These are phyloP conservation scores for Coniella vitis DNA, from an alignment of 2,329 filamentous ascomycete genomes.

Conservation along the genomic window DNA sequence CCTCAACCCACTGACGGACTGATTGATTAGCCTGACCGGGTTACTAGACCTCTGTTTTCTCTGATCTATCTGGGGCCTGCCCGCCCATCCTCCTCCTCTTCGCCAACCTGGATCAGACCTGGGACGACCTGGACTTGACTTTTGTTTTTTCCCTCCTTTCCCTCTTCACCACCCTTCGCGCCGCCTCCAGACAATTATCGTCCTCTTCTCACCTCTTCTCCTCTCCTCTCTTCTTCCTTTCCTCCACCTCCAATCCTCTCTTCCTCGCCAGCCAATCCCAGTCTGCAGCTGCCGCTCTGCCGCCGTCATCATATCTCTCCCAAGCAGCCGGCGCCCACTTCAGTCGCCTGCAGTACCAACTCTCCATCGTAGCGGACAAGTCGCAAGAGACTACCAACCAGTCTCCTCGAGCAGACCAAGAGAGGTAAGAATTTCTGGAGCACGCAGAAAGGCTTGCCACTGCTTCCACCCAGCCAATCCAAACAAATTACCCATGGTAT, in stretches of 20 bases:
- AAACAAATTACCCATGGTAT: too few relatives aligned
- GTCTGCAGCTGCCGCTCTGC: not conserved
- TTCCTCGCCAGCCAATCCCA: not conserved
- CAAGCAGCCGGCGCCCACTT: not conserved
- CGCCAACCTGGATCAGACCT: slow-evolving; percentile 1
- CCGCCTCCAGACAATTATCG: slow-evolving; percentile 1
- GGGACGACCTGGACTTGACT: not conserved
- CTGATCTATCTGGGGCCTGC: slow-evolving; percentile 15
- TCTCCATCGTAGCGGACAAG: not conserved
- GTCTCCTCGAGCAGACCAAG: not conserved
- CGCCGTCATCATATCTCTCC: not conserved
- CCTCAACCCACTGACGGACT: not conserved
- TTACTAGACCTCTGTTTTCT: slow-evolving; percentile 13
- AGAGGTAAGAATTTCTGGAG: too few relatives aligned
- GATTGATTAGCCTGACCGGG: slow-evolving; percentile 8
- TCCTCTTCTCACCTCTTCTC: not conserved
- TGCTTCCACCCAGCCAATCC: too few relatives aligned
- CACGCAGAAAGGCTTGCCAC: too few relatives aligned
- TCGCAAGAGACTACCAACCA: not conserved
- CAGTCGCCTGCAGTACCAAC: not conserved
- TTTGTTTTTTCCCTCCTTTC: too few relatives aligned
- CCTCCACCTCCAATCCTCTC: not conserved
- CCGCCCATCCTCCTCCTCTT: slow-evolving; percentile 1
- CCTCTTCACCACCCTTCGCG: slow-evolving; percentile 8
- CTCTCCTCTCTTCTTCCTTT: not conserved